phyloP scores from a whole-genome alignment of 257 asterid genomes.

The Leonotis leonurus region DNA sequence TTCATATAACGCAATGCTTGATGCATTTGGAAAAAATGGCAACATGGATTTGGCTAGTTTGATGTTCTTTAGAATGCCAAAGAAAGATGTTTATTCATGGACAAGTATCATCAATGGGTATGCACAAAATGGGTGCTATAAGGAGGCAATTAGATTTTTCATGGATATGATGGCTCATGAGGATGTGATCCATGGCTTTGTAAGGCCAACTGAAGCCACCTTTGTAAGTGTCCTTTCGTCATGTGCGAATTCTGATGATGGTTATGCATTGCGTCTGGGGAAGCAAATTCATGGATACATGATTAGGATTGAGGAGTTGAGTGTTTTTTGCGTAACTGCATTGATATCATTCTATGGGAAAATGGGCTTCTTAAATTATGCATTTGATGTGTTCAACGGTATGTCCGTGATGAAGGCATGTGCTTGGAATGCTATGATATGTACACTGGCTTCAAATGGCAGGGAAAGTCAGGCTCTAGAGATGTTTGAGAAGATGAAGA shows the following conservation, averaged over 20 bases:
- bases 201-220: slow-evolving; percentile 83
- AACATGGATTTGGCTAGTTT: slow-evolving; percentile 45
- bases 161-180: slow-evolving; percentile 53
- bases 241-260: slow-evolving; percentile 48
- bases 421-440: slow-evolving; percentile 88
- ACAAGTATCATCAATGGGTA: slow-evolving; percentile 71
- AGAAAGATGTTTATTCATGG: slow-evolving; percentile 75
- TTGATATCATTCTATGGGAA: slow-evolving; percentile 72
- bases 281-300: slow-evolving; percentile 78
- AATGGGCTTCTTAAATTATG: slow-evolving; percentile 49
- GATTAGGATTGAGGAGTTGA: slow-evolving; percentile 46
- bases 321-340: slow-evolving; percentile 54
- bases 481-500: slow-evolving; percentile 51
- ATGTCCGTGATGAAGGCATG: slow-evolving; percentile 55
- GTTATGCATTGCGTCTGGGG: slow-evolving; percentile 46
- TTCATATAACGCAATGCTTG: slow-evolving; percentile 67
- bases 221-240: slow-evolving; percentile 63
- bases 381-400: slow-evolving; percentile 34
- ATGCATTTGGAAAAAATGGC: slow-evolving; percentile 59
- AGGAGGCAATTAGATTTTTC: slow-evolving; percentile 46
- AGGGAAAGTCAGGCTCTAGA: slow-evolving; percentile 59
- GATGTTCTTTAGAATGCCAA: slow-evolving; percentile 43
- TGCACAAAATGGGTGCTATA: slow-evolving; percentile 35
- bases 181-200: slow-evolving; percentile 27
- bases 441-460: slow-evolving; percentile 63